Evolutionary conservation across 495 filamentous ascomycete species (phyloP).

Genomic region (Talaromyces borbonicus): DNA sequence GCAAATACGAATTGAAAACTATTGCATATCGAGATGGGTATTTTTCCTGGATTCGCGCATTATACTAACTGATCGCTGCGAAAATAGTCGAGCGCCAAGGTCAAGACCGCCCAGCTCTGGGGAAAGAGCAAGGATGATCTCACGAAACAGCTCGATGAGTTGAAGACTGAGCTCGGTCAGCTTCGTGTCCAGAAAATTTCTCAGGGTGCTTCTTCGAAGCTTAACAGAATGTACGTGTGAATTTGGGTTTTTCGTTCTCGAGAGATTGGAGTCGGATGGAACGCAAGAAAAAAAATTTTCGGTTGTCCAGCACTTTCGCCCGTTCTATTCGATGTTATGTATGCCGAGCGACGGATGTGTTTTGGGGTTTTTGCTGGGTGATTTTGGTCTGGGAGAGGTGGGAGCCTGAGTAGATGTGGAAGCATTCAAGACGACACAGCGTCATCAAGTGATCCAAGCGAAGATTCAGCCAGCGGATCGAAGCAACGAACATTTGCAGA

Average conservation of each 20-base stretch:
- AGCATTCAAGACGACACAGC: not conserved
- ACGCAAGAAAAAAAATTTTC: not conserved
- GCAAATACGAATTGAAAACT: no score
- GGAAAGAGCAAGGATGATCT: constrained; percentile 98
- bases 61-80: no score
- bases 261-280: not conserved
- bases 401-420: not conserved
- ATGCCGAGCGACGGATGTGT: constrained; percentile 11
- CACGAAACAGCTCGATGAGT: constrained; percentile 81
- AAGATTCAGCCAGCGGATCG: not conserved
- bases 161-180: constrained; percentile 88
- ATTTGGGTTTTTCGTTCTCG: constrained; percentile 8
- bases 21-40: no score
- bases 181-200: constrained; percentile 96
- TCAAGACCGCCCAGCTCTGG: constrained; percentile 94
- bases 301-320: not conserved
- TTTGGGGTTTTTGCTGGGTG: no score
- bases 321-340: constrained; percentile 4
- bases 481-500: constrained; percentile 8
- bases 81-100: constrained; percentile 71
- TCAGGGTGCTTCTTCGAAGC: constrained; percentile 82
- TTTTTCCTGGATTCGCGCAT: no score
- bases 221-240: constrained; percentile 85
- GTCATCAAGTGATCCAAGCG: not conserved
- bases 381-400: constrained; percentile 9